A percentile compares a stretch with the other conserved stretches of the same genome.
These are phyloP conservation scores for Forsythia suspensa DNA, from an alignment of 257 asterid species.

Conservation along the genomic window DNA sequence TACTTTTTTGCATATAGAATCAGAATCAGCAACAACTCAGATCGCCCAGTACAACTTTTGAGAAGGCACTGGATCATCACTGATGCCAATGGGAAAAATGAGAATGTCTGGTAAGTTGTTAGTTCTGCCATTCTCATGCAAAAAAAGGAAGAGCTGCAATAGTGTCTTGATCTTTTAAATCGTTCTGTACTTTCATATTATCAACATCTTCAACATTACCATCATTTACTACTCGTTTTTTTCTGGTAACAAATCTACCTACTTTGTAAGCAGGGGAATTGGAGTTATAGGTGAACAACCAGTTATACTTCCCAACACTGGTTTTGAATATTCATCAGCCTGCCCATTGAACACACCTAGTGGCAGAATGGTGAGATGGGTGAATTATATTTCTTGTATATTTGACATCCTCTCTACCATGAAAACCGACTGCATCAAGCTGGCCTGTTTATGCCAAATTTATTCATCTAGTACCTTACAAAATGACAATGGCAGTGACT, in stretches of 20 bases:
- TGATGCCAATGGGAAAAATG: slow-evolving; percentile 72
- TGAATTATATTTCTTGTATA: not conserved
- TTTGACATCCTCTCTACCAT: not conserved
- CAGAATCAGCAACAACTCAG: slow-evolving; percentile 76
- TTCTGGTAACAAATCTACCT: not conserved
- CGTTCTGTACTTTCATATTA: not conserved
- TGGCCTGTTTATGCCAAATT: not conserved
- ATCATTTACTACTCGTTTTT: not conserved
- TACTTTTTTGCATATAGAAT: slow-evolving; percentile 83
- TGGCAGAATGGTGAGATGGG: slow-evolving; percentile 80
- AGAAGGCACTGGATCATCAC: slow-evolving; percentile 93
- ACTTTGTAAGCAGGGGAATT: slow-evolving; percentile 49
- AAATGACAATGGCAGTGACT: not conserved
- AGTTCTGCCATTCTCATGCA: not conserved
- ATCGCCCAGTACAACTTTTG: slow-evolving; percentile 88
- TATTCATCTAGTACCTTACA: not conserved
- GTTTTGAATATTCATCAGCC: slow-evolving; percentile 90
- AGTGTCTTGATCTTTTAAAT: not conserved
- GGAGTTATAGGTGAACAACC: slow-evolving; percentile 97
- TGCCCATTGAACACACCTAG: slow-evolving; percentile 78
- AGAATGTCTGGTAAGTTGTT: slow-evolving; percentile 64
- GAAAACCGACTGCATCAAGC: not conserved
- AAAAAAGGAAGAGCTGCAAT: not conserved
- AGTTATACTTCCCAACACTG: slow-evolving; percentile 76
- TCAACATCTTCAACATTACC: not conserved